phyloP scores from a whole-genome alignment of 768 basidiomycete genomes.

The Rhodotorula paludigena region DNA sequence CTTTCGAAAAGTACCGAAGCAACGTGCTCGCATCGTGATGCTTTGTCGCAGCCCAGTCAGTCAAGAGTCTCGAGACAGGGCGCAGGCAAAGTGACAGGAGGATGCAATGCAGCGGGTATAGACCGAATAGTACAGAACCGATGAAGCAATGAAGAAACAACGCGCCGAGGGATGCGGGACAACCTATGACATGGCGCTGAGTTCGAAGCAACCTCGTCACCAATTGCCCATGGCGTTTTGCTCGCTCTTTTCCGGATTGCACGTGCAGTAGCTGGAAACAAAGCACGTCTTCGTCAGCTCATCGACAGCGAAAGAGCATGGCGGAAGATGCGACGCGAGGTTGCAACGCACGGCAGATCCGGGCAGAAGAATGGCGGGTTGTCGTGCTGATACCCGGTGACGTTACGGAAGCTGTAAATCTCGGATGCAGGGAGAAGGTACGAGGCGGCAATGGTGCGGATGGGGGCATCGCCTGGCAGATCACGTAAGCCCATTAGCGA shows the following conservation, averaged over 20 bases:
- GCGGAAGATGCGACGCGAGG: neutral
- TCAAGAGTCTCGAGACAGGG: too few species aligned
- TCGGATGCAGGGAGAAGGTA: neutral
- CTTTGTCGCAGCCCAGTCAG: too few species aligned
- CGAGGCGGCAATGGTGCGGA: conserved; percentile 15
- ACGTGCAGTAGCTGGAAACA: conserved; percentile 8
- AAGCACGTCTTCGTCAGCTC: neutral
- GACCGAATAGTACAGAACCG: too few species aligned
- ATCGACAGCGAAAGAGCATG: neutral
- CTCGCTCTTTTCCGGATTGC: conserved; percentile 5
- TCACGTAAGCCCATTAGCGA: neutral
- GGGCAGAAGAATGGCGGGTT: conserved; percentile 1
- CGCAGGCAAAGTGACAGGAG: too few species aligned
- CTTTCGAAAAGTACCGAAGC: too few species aligned
- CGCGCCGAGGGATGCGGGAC: too few species aligned
- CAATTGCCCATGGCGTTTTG: neutral
- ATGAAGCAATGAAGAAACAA: too few species aligned
- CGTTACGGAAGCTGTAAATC: neutral
- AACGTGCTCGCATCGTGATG: too few species aligned
- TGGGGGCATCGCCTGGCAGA: conserved; percentile 15
- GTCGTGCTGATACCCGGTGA: conserved; percentile 16
- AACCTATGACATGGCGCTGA: too few species aligned
- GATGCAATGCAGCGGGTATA: too few species aligned
- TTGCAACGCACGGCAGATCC: neutral
- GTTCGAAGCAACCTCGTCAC: too few species aligned